phyloP scores from a whole-genome alignment of 106 monocot species.

The Narthecium ossifragum region DNA sequence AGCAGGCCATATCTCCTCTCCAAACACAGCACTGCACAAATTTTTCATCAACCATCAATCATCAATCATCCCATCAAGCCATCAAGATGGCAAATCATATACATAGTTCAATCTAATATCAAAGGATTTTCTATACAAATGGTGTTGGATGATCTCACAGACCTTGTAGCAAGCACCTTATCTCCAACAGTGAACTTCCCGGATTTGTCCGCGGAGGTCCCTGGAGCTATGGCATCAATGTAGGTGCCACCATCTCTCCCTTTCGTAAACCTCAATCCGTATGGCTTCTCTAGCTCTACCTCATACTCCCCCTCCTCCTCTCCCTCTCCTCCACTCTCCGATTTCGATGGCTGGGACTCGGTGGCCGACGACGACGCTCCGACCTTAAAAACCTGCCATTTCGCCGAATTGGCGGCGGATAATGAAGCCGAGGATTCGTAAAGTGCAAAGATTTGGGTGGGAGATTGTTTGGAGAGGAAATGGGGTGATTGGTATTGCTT shows the following conservation, averaged over 20 bases:
- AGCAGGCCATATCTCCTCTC: constrained; percentile 91
- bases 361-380: constrained; percentile 41
- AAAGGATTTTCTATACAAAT: background rate
- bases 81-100: background rate
- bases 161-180: constrained; percentile 93
- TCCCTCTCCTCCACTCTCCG: constrained; percentile 26
- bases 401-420: background rate
- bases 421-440: too few species aligned
- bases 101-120: background rate
- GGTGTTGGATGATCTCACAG: background rate
- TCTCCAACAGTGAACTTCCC: constrained; percentile 76
- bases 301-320: constrained; percentile 58
- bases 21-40: constrained; percentile 81
- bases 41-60: too few species aligned
- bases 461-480: background rate
- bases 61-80: too few species aligned
- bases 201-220: constrained; percentile 49
- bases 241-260: constrained; percentile 84
- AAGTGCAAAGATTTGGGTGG: constrained; percentile 1
- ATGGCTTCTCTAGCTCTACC: constrained; percentile 84
- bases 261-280: constrained; percentile 78
- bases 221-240: constrained; percentile 85
- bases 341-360: constrained; percentile 34
- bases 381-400: constrained; percentile 2
- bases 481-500: too few species aligned